Conservation (phyloP, 345 rosid species). For the Populus davidiana region DNA sequence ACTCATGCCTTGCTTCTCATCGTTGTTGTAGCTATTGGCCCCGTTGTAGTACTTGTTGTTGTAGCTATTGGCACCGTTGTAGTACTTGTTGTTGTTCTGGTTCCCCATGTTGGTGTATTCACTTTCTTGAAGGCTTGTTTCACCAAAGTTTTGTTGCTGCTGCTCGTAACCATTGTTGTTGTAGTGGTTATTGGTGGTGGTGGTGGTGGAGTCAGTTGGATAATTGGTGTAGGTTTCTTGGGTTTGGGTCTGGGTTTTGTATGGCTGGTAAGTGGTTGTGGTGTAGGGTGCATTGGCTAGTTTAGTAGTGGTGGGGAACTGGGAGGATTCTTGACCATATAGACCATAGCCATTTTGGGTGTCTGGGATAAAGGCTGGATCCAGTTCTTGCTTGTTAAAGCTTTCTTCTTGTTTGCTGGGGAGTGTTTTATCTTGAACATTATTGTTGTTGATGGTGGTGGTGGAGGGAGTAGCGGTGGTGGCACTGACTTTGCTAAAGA, state of each 20-base stretch:
- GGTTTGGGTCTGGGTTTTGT: conserved; percentile 18
- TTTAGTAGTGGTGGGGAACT: conserved; percentile 25
- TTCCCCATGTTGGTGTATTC: not conserved
- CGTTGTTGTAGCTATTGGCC: not conserved
- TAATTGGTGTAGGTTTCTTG: conserved; percentile 30
- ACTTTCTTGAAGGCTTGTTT: conserved; percentile 16
- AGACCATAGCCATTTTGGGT: conserved; percentile 51
- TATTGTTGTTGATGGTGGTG: conserved; percentile 1
- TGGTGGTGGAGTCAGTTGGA: conserved; percentile 4
- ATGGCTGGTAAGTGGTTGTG: conserved; percentile 19
- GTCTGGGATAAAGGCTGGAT: conserved; percentile 39
- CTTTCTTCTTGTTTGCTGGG: conserved; percentile 5
- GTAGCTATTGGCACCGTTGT: conserved; percentile 4
- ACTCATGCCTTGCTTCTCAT: conserved; percentile 27
- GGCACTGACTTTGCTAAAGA: conserved; percentile 26
- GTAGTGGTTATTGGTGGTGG: conserved; percentile 14
- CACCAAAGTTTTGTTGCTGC: conserved; percentile 7
- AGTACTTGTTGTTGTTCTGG: not conserved
- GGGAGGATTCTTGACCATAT: conserved; percentile 38
- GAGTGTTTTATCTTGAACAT: not conserved
- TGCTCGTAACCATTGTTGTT: conserved; percentile 1
- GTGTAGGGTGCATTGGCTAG: conserved; percentile 14
- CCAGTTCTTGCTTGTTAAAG: conserved; percentile 19
- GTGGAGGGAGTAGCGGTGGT: conserved; percentile 1
- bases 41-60: conserved; percentile 7